Evolutionary conservation across 2,329 filamentous ascomycete species (phyloP).

Genomic region (Botryosphaeria agaves): DNA sequence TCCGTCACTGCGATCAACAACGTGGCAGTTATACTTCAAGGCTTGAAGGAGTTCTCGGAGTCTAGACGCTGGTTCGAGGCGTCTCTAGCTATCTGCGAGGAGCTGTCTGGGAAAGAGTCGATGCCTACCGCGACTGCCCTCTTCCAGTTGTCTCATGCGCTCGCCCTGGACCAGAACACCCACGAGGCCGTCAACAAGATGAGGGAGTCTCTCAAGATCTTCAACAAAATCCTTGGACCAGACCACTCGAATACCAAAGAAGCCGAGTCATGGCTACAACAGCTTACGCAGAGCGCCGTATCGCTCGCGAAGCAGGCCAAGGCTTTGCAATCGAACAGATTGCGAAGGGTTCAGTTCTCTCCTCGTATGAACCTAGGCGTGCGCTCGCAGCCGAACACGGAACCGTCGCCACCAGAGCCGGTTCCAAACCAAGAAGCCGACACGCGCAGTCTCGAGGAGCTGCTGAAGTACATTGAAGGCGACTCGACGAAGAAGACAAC

Average conservation of each 20-base stretch:
- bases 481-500: conserved; percentile 23
- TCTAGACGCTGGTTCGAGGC: conserved; percentile 95
- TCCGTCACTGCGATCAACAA: conserved; percentile 99
- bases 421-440: conserved; percentile 12
- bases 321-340: conserved; percentile 58
- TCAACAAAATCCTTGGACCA: conserved; percentile 69
- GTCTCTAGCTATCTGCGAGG: conserved; percentile 74
- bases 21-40: conserved; percentile 93
- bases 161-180: conserved; percentile 89
- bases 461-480: conserved; percentile 90
- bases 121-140: conserved; percentile 88
- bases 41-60: conserved; percentile 85
- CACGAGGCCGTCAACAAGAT: conserved; percentile 84
- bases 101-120: conserved; percentile 73
- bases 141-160: conserved; percentile 91
- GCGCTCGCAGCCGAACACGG: conserved; percentile 44
- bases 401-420: conserved; percentile 23
- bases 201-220: conserved; percentile 94
- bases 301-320: conserved; percentile 88
- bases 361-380: conserved; percentile 39
- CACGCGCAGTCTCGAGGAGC: conserved; percentile 70
- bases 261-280: conserved; percentile 89
- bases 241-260: conserved; percentile 97
- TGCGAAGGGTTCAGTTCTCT: conserved; percentile 54
- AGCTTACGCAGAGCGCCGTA: conserved; percentile 89